These are phyloP conservation scores for Eragrostis nindensis DNA, from an alignment of 176 grass and related monocot species.

Conservation along the genomic window DNA sequence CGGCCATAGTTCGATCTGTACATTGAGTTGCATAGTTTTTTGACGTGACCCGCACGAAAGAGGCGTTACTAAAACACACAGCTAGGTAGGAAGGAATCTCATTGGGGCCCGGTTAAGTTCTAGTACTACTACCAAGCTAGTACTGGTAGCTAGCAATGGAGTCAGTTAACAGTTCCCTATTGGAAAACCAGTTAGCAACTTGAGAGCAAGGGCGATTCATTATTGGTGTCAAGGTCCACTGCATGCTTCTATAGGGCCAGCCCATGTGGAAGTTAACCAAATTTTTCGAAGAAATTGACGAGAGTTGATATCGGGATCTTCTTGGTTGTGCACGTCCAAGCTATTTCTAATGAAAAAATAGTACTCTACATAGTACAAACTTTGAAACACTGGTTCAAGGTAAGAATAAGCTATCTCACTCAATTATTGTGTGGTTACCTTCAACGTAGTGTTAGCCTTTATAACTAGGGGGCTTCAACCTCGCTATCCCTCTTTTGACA, in stretches of 20 bases:
- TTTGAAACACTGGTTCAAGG: constrained; percentile 18
- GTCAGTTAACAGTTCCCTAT: constrained; percentile 35
- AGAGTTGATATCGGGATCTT: constrained; percentile 27
- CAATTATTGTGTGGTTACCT: background rate
- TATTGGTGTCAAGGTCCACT: constrained; percentile 46
- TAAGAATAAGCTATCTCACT: background rate
- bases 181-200: constrained; percentile 34
- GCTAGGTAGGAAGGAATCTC: constrained; percentile 50
- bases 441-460: background rate
- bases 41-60: constrained; percentile 45
- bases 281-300: constrained; percentile 59
- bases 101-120: constrained; percentile 45
- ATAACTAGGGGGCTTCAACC: background rate
- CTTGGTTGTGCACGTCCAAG: constrained; percentile 3
- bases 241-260: constrained; percentile 36
- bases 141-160: constrained; percentile 17
- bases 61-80: constrained; percentile 38
- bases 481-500: too few relatives aligned
- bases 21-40: constrained; percentile 24
- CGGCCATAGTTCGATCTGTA: background rate
- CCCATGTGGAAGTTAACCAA: constrained; percentile 31
- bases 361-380: constrained; percentile 25
- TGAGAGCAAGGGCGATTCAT: constrained; percentile 45
- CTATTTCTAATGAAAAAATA: constrained; percentile 24
- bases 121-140: background rate